Conservation (phyloP, 78 protist genomes). For the Bigelowiella natans region DNA sequence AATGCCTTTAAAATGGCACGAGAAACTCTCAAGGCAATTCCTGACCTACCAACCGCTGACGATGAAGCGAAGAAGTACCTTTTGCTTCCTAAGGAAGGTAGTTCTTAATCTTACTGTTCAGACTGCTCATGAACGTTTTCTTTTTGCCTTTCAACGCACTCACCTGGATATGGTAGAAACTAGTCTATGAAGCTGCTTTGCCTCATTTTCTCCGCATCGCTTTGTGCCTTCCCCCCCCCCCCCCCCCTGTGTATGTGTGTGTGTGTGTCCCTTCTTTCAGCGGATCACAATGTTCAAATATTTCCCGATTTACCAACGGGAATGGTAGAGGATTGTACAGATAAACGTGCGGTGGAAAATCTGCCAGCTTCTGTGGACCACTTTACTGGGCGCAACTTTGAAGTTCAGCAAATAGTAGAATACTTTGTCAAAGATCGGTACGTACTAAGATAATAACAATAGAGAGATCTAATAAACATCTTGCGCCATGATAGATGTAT, state of each 20-base stretch:
- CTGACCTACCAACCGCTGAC: neutral
- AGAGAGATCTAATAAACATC: no score
- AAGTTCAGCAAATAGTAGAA: neutral
- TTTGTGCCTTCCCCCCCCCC: no score
- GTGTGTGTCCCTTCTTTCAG: no score
- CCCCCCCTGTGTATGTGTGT: no score
- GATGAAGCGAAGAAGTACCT: neutral
- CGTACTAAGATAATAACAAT: no score
- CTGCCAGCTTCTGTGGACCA: neutral
- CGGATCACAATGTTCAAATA: neutral
- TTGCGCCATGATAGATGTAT: no score
- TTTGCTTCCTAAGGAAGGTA: slow-evolving; percentile 1
- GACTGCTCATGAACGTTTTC: neutral
- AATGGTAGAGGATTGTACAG: neutral
- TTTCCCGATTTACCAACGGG: neutral
- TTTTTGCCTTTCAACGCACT: no score
- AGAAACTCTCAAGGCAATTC: neutral
- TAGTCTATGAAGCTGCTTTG: no score
- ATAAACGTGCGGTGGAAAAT: neutral
- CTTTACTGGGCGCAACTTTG: neutral
- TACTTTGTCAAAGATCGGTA: neutral
- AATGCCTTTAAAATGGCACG: neutral
- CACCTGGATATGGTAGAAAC: no score
- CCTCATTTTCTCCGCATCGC: no score
- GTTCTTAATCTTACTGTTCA: neutral